These are phyloP conservation scores for Lipomyces lipofer DNA, from an alignment of 805 yeast species.

Conservation along the genomic window DNA sequence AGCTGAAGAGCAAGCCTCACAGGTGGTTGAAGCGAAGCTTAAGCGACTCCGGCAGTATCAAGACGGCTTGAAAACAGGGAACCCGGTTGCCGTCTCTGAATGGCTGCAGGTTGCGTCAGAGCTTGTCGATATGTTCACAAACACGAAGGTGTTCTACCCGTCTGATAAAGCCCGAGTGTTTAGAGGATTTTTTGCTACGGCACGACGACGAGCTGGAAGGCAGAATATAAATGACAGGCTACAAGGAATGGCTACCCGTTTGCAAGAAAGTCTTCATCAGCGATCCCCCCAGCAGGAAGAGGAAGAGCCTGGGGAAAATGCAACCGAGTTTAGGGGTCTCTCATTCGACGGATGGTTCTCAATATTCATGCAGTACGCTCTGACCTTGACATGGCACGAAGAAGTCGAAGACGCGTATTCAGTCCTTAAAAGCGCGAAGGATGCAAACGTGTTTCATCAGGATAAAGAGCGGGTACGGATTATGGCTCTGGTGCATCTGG, in stretches of 20 bases:
- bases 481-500: slow-evolving; percentile 65
- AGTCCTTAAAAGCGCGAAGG: slow-evolving; percentile 70
- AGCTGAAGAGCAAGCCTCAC: slow-evolving; percentile 26
- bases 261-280: slow-evolving; percentile 51
- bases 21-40: slow-evolving; percentile 19
- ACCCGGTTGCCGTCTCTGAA: slow-evolving; percentile 61
- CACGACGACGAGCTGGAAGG: slow-evolving; percentile 51
- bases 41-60: slow-evolving; percentile 21
- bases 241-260: slow-evolving; percentile 55
- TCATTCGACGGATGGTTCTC: slow-evolving; percentile 81
- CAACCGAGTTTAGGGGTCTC: slow-evolving; percentile 63
- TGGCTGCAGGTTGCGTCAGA: slow-evolving; percentile 87
- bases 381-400: slow-evolving; percentile 63
- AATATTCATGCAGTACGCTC: slow-evolving; percentile 74
- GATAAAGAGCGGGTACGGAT: slow-evolving; percentile 60
- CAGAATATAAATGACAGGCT: slow-evolving; percentile 72
- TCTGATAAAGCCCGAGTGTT: slow-evolving; percentile 69
- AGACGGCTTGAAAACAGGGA: slow-evolving; percentile 35
- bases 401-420: slow-evolving; percentile 63
- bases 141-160: slow-evolving; percentile 76
- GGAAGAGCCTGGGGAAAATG: slow-evolving; percentile 42
- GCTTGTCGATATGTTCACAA: slow-evolving; percentile 76
- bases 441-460: slow-evolving; percentile 74
- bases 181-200: slow-evolving; percentile 60
- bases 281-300: slow-evolving; percentile 44